Percentiles rank a stretch among this genome's conserved stretches.
Evolutionary conservation across 2,329 filamentous ascomycete species (phyloP).

Genomic region (Clathrospora elynae): DNA sequence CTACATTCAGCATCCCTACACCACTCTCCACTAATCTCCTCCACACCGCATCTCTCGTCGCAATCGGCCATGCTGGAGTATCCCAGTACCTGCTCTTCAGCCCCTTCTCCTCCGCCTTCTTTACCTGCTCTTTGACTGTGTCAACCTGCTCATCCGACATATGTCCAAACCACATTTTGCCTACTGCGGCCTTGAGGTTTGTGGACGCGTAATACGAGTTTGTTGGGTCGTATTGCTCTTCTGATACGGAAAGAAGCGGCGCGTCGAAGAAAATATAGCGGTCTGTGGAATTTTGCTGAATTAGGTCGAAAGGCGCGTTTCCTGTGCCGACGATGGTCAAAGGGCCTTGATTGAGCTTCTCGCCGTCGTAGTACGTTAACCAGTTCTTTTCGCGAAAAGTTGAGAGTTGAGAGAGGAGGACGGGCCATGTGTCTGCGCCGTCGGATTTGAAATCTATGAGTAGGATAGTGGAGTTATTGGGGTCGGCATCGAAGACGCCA

Average conservation of each 20-base stretch:
- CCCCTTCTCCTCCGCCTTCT: slow-evolving; percentile 23
- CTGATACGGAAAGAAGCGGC: slow-evolving; percentile 55
- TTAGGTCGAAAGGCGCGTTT: slow-evolving; percentile 62
- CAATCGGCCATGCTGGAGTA: slow-evolving; percentile 31
- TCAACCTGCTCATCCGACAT: slow-evolving; percentile 17
- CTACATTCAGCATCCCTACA: slow-evolving; percentile 28
- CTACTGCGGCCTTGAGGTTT: slow-evolving; percentile 27
- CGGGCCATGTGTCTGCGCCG: slow-evolving; percentile 58
- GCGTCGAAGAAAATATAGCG: slow-evolving; percentile 71
- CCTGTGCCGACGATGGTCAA: slow-evolving; percentile 74
- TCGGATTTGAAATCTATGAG: slow-evolving; percentile 72
- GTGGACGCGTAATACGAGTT: slow-evolving; percentile 40
- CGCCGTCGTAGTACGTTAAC: slow-evolving; percentile 56
- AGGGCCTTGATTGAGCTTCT: slow-evolving; percentile 57
- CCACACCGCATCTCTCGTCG: slow-evolving; percentile 27
- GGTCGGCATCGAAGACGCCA: slow-evolving; percentile 59
- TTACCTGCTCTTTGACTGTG: not conserved
- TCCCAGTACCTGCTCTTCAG: slow-evolving; percentile 32
- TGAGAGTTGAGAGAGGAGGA: slow-evolving; percentile 61
- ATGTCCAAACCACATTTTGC: slow-evolving; percentile 17
- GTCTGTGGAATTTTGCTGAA: slow-evolving; percentile 60
- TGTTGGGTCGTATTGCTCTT: slow-evolving; percentile 26
- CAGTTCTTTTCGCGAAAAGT: slow-evolving; percentile 64
- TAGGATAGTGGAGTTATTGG: slow-evolving; percentile 58
- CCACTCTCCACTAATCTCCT: slow-evolving; percentile 19